These are phyloP conservation scores for Nemania abortiva DNA, from an alignment of 2,329 filamentous ascomycete species.

Conservation along the genomic window DNA sequence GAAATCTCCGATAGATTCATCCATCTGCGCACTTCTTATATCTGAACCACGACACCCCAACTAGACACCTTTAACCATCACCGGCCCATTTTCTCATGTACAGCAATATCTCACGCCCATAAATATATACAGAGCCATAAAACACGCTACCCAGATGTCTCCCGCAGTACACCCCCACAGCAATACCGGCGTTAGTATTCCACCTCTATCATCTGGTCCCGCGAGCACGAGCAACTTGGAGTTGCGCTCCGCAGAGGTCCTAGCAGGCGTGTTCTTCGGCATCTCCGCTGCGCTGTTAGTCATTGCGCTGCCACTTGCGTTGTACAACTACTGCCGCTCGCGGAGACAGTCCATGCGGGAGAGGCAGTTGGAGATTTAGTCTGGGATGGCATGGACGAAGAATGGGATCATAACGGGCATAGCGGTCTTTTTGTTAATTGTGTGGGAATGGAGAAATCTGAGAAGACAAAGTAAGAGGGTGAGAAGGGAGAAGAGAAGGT, in stretches of 20 bases:
- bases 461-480: neutral
- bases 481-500: neutral
- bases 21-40: neutral
- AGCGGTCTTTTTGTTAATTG: neutral
- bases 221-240: neutral
- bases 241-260: neutral
- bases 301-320: slow-evolving; percentile 30
- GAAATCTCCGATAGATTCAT: too few relatives aligned
- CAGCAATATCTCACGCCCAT: neutral
- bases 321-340: slow-evolving; percentile 35
- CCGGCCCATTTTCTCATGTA: too few relatives aligned
- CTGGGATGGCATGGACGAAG: neutral
- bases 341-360: slow-evolving; percentile 10
- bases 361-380: slow-evolving; percentile 25
- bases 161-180: neutral
- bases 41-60: neutral
- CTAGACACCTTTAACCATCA: too few relatives aligned
- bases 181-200: neutral
- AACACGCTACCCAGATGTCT: neutral
- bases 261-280: slow-evolving; percentile 34
- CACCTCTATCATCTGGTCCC: neutral
- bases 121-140: neutral
- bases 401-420: neutral
- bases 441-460: neutral
- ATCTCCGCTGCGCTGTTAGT: slow-evolving; percentile 31